phyloP scores from a whole-genome alignment of 2,329 filamentous ascomycete genomes.

The Alternaria arbusti region DNA sequence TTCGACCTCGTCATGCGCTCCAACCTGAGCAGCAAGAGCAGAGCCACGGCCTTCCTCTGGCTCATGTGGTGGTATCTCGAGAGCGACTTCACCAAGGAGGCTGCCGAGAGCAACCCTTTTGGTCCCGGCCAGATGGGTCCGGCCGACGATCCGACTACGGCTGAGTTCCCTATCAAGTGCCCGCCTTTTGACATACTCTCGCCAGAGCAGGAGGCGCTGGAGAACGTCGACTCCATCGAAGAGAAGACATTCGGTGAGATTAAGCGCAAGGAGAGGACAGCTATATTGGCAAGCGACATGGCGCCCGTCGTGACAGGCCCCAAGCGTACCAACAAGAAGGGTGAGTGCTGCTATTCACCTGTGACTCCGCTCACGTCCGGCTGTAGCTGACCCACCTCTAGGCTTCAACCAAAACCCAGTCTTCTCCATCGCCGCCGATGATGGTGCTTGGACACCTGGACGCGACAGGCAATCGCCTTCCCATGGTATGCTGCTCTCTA shows the following conservation, averaged over 20 bases:
- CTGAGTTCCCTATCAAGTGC: constrained; percentile 62
- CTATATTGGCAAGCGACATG: constrained; percentile 77
- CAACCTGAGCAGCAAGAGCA: constrained; percentile 78
- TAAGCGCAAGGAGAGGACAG: constrained; percentile 75
- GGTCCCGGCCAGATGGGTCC: constrained; percentile 61
- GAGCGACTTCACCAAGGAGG: constrained; percentile 89
- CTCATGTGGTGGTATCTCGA: constrained; percentile 99
- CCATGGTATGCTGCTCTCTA: constrained; percentile 31
- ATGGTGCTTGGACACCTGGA: constrained; percentile 49
- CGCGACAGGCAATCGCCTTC: constrained; percentile 50
- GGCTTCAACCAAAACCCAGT: constrained; percentile 51
- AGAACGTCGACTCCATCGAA: constrained; percentile 76
- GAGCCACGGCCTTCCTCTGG: constrained; percentile 91
- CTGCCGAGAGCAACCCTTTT: constrained; percentile 89
- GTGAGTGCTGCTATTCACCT: constrained; percentile 27
- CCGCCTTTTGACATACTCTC: constrained; percentile 71
- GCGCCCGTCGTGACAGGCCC: constrained; percentile 66
- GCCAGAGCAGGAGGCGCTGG: constrained; percentile 67
- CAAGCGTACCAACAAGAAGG: constrained; percentile 58
- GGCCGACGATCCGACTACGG: constrained; percentile 45
- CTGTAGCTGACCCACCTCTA: constrained; percentile 20
- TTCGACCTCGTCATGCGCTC: constrained; percentile 96
- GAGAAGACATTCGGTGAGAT: constrained; percentile 73
- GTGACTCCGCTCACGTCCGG: background rate
- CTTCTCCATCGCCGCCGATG: constrained; percentile 49